Percentiles rank a stretch among this genome's conserved stretches.
phyloP scores from a whole-genome alignment of 1,139 yeast species.

The Kluyveromyces sp. region DNA sequence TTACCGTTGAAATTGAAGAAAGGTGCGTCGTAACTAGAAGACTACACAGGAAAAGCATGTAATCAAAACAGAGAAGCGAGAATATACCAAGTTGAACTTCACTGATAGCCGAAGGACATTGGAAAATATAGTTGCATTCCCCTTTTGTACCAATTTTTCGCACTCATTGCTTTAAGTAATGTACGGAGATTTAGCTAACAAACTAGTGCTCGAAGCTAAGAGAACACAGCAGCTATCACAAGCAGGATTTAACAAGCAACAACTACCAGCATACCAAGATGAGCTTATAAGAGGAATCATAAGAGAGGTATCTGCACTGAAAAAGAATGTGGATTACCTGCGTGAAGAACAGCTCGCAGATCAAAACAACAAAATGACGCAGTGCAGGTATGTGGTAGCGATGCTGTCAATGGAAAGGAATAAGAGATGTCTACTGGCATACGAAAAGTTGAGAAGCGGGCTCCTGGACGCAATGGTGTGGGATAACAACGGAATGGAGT shows the following conservation, averaged over 20 bases:
- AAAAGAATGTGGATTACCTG: conserved; percentile 35
- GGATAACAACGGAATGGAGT: conserved; percentile 37
- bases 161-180: conserved; percentile 31
- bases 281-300: conserved; percentile 57
- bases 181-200: conserved; percentile 87
- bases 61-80: too few relatives aligned
- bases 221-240: conserved; percentile 59
- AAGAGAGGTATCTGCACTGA: conserved; percentile 52
- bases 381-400: conserved; percentile 75
- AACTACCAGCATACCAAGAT: conserved; percentile 65
- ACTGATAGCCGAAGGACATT: neutral
- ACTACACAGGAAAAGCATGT: too few relatives aligned
- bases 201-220: conserved; percentile 77
- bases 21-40: too few relatives aligned
- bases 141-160: neutral
- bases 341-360: conserved; percentile 23
- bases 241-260: conserved; percentile 13
- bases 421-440: conserved; percentile 81
- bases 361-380: conserved; percentile 41
- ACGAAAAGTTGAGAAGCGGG: conserved; percentile 64
- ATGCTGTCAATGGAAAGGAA: conserved; percentile 77
- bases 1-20: too few relatives aligned
- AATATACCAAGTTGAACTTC: too few relatives aligned
- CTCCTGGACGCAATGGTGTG: conserved; percentile 66
- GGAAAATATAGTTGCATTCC: neutral